These are phyloP conservation scores for Dicorynia guianensis DNA, from an alignment of 306 rosid species.

Conservation along the genomic window DNA sequence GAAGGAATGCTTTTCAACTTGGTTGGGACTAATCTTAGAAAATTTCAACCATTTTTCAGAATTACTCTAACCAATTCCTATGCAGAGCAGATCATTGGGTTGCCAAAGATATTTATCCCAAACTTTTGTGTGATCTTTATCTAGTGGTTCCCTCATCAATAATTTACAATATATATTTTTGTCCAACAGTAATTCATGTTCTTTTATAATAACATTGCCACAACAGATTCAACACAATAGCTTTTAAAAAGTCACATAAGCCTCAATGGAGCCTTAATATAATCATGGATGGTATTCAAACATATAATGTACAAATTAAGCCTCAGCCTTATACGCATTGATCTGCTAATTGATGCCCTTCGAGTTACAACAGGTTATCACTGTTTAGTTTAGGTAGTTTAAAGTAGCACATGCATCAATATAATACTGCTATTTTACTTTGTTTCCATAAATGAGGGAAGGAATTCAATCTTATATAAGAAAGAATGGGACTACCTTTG, in stretches of 20 bases:
- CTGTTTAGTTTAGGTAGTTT: background rate
- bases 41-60: background rate
- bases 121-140: background rate
- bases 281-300: background rate
- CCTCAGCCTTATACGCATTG: background rate
- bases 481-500: conserved; percentile 67
- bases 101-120: background rate
- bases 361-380: conserved; percentile 9
- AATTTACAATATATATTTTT: background rate
- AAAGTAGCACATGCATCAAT: conserved; percentile 26
- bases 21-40: background rate
- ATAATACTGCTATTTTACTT: background rate
- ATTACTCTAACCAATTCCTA: background rate
- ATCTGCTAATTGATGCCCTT: background rate
- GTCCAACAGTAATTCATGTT: background rate
- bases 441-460: background rate
- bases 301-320: background rate
- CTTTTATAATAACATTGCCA: background rate
- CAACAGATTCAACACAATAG: background rate
- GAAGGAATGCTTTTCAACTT: background rate
- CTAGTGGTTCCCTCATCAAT: background rate
- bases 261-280: background rate
- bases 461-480: conserved; percentile 23
- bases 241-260: background rate
- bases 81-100: background rate